phyloP scores from a whole-genome alignment of 75 land plant species.

The Picea sitchensis region DNA sequence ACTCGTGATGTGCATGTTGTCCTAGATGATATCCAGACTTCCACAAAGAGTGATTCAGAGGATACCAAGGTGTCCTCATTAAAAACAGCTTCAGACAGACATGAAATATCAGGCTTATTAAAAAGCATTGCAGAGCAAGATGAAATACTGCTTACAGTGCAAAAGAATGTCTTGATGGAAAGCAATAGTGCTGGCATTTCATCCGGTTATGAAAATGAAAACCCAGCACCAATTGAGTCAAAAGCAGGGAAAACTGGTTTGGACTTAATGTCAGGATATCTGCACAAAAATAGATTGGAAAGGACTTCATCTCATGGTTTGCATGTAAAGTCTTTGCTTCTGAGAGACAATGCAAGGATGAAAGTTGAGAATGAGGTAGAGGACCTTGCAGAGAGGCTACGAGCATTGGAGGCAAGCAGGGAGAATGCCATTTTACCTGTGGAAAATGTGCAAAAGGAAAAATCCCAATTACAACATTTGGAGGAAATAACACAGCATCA shows the following conservation, averaged over 20 bases:
- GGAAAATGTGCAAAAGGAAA: conserved; percentile 33
- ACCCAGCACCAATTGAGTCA: not conserved
- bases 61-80: not conserved
- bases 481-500: conserved; percentile 41
- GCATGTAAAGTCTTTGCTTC: conserved; percentile 36
- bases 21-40: not conserved
- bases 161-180: not conserved
- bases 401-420: conserved; percentile 37
- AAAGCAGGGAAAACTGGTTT: conserved; percentile 19
- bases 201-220: not conserved
- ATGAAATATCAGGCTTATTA: not conserved
- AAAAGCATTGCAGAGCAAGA: not conserved
- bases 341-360: conserved; percentile 39
- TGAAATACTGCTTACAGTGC: not conserved
- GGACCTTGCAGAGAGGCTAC: conserved; percentile 35
- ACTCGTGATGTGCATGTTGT: conserved; percentile 57
- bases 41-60: conserved; percentile 2
- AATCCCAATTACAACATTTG: conserved; percentile 29
- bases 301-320: conserved; percentile 17
- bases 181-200: not conserved
- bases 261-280: conserved; percentile 5
- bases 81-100: not conserved
- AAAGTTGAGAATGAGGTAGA: conserved; percentile 47
- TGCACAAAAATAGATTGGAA: not conserved
- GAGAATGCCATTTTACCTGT: conserved; percentile 36